Base-by-base conservation (phyloP, 495 filamentous ascomycete genomes). In the Penicillium taxi region DNA sequence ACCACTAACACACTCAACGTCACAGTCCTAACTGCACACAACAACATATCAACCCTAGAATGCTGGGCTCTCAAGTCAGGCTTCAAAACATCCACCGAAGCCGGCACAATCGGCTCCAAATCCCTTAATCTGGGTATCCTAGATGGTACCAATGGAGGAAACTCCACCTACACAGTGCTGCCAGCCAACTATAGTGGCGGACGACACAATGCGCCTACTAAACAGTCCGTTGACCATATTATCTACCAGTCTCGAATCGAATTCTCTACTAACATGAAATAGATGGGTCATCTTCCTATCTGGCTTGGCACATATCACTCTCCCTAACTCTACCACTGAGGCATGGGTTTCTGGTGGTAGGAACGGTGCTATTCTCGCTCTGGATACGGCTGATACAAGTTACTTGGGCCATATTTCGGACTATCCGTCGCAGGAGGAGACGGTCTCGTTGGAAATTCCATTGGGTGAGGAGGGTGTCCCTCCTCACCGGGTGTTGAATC, bases 271-370 rank as follows among this genome's bases (percentile, higher is more conserved):
- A n/a, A 32, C 15, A 11, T 20, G 12, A 16, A 9, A 18, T 12
- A 77, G 73, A 58, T 73, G 66, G 56, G 73, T 78, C 1, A 30
- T 57, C 12, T 74, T 72, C 53, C 44, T 66, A 28, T 61, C 67
- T 0, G 74, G 74, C 2, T n/a, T 64, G 14, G 72, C 68, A 1
- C 55, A 71, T 24, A 63, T 78, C 37, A 69, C 69, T 0, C 50
- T 77, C 0, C 70, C 72, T 6, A 53, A 66, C 41, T 65, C 63
- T 11, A 47, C 40, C 0, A 32, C 48, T 3, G 53, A 63, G 19
- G 71, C 62, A 5, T 57, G 46, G 33, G 39, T 75, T n/a, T 2
- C 34, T 0, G 71, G 70, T 3, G 73, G 73, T 2, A 45, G 58
- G 23, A 41, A 68, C 20, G 72, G 73, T 1, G 50, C 63, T 5